Evolutionary conservation across 2,329 filamentous ascomycete genomes (phyloP).

Genomic region (Scleromitrula shiraiana): DNA sequence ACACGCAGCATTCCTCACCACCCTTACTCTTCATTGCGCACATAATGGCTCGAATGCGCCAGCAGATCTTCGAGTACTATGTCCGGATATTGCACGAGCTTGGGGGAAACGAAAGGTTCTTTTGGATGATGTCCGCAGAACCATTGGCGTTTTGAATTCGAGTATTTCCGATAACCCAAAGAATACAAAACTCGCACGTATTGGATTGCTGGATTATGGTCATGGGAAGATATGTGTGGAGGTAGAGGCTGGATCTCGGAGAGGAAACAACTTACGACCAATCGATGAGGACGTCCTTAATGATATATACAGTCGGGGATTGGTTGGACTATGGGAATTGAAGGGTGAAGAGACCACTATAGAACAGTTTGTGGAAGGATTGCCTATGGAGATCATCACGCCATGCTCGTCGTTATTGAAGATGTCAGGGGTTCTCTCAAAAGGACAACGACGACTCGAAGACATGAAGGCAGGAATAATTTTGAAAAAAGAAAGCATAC

Average conservation of each 20-base stretch:
- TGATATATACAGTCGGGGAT: conserved; percentile 44
- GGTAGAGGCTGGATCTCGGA: conserved; percentile 27
- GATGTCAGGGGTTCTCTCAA: conserved; percentile 50
- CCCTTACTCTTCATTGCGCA: conserved; percentile 59
- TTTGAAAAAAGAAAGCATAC: conserved; percentile 40
- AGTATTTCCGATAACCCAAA: conserved; percentile 29
- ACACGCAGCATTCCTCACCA: conserved; percentile 59
- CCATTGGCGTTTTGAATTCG: conserved; percentile 52
- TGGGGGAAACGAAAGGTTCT: conserved; percentile 67
- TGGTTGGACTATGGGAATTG: conserved; percentile 39
- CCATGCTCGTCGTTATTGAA: conserved; percentile 44
- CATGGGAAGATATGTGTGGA: conserved; percentile 51
- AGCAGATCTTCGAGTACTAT: conserved; percentile 53
- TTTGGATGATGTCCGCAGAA: conserved; percentile 56
- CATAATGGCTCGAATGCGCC: conserved; percentile 58
- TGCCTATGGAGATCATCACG: conserved; percentile 48
- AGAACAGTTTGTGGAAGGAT: conserved; percentile 42
- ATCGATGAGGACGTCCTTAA: conserved; percentile 47
- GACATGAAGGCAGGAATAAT: conserved; percentile 58
- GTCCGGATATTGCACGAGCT: conserved; percentile 54
- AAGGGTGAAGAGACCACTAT: conserved; percentile 6
- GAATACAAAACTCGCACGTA: conserved; percentile 27
- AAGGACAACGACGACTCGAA: conserved; percentile 61
- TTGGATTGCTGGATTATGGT: conserved; percentile 44
- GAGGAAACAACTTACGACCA: conserved; percentile 29